A percentile compares a stretch with the other conserved stretches of the same genome.
These are phyloP conservation scores for Cephalotrichum gorgonifer DNA, from an alignment of 2,329 filamentous ascomycete species.

Conservation along the genomic window DNA sequence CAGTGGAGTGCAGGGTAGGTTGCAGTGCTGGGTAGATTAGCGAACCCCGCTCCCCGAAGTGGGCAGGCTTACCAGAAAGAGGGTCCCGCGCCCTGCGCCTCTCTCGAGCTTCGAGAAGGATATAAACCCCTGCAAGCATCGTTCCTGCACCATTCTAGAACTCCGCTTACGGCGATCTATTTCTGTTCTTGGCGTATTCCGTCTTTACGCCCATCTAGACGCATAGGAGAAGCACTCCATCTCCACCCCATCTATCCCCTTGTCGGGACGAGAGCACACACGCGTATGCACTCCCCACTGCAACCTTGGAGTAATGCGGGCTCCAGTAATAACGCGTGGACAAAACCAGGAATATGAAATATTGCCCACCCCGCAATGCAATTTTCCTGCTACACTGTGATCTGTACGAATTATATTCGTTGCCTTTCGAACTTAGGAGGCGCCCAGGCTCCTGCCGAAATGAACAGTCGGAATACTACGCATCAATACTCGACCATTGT, in stretches of 20 bases:
- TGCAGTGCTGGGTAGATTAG: no score
- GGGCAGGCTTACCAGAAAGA: neutral
- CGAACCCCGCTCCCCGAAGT: no score
- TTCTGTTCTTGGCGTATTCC: neutral
- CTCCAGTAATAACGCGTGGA: neutral
- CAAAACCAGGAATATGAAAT: no score
- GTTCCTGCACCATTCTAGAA: neutral
- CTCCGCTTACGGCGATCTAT: neutral
- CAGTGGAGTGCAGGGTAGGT: no score
- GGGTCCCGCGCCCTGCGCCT: neutral
- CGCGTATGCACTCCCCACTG: neutral
- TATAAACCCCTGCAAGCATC: neutral
- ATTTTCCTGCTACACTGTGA: no score
- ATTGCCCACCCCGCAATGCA: neutral
- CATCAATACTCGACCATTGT: no score
- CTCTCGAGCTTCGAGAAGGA: neutral
- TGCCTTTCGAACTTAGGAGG: no score
- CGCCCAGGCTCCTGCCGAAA: no score
- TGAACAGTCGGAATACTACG: no score
- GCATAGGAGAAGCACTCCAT: neutral
- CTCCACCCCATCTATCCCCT: neutral
- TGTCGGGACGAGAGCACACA: neutral
- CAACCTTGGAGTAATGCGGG: neutral
- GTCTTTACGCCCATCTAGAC: neutral
- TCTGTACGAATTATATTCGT: no score